A percentile compares a stretch with the other conserved stretches of the same genome.
These are phyloP conservation scores for Mycena venus DNA, from an alignment of 768 basidiomycete species.

Conservation along the genomic window DNA sequence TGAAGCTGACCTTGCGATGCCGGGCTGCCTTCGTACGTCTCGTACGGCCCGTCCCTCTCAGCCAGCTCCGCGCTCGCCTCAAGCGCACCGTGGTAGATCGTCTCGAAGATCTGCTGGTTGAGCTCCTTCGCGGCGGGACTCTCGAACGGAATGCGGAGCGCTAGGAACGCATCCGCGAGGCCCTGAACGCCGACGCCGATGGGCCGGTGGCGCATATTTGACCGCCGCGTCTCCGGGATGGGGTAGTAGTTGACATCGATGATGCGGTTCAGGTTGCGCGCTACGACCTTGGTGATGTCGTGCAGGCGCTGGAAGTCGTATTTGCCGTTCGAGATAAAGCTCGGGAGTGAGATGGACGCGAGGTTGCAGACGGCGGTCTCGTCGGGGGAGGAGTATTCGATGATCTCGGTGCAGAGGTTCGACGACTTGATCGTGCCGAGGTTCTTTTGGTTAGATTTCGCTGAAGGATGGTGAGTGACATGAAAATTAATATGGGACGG, in stretches of 20 bases:
- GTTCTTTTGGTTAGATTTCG: conserved; percentile 89
- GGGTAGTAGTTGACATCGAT: conserved; percentile 88
- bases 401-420: conserved; percentile 89
- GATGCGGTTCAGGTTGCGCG: conserved; percentile 81
- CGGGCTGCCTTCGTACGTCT: conserved; percentile 80
- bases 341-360: conserved; percentile 83
- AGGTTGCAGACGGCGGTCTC: conserved; percentile 90
- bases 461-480: conserved; percentile 45
- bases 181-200: conserved; percentile 89
- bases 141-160: conserved; percentile 86
- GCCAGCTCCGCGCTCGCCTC: conserved; percentile 83
- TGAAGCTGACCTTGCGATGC: conserved; percentile 77
- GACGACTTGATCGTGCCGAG: conserved; percentile 90
- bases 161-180: conserved; percentile 89
- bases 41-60: conserved; percentile 70
- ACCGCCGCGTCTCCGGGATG: conserved; percentile 77
- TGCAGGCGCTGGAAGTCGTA: conserved; percentile 88
- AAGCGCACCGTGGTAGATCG: conserved; percentile 85
- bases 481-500: not conserved
- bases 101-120: conserved; percentile 88
- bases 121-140: conserved; percentile 74
- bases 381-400: conserved; percentile 87
- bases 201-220: conserved; percentile 87
- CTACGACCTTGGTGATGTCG: conserved; percentile 81
- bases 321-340: conserved; percentile 71